These are phyloP conservation scores for Talaromyces verruculosus DNA, from an alignment of 2,329 filamentous ascomycete species.

Conservation along the genomic window DNA sequence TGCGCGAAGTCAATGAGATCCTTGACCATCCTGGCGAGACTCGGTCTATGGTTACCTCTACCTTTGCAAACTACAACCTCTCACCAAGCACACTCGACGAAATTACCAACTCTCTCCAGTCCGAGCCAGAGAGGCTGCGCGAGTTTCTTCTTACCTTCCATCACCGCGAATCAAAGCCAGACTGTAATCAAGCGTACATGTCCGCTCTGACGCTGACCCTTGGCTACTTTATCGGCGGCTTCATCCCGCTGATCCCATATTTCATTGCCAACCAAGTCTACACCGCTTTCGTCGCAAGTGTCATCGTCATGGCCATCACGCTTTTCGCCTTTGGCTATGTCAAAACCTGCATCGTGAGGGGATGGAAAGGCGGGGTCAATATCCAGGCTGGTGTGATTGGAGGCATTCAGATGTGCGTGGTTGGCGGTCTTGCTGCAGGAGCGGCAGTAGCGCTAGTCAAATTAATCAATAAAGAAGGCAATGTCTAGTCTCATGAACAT, in stretches of 20 bases:
- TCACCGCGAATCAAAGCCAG: constrained; percentile 47
- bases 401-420: constrained; percentile 63
- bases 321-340: constrained; percentile 48
- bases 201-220: constrained; percentile 41
- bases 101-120: constrained; percentile 39
- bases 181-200: constrained; percentile 50
- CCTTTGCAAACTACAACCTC: constrained; percentile 45
- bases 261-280: constrained; percentile 43
- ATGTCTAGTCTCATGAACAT: constrained; percentile 17
- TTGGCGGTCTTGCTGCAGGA: constrained; percentile 65
- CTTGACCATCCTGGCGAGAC: constrained; percentile 41
- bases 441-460: constrained; percentile 65
- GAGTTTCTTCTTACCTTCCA: constrained; percentile 53
- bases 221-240: constrained; percentile 37
- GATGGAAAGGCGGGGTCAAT: constrained; percentile 47
- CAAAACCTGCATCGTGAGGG: constrained; percentile 49
- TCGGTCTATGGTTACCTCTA: constrained; percentile 40
- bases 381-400: constrained; percentile 58
- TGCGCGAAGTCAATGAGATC: constrained; percentile 44
- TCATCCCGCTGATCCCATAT: constrained; percentile 50
- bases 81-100: constrained; percentile 37
- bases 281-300: constrained; percentile 45
- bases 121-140: constrained; percentile 41
- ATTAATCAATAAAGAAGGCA: constrained; percentile 47
- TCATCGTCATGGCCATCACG: constrained; percentile 45